phyloP scores from a whole-genome alignment of 192 early-diverging fungal genomes.

The Gigaspora rosea region DNA sequence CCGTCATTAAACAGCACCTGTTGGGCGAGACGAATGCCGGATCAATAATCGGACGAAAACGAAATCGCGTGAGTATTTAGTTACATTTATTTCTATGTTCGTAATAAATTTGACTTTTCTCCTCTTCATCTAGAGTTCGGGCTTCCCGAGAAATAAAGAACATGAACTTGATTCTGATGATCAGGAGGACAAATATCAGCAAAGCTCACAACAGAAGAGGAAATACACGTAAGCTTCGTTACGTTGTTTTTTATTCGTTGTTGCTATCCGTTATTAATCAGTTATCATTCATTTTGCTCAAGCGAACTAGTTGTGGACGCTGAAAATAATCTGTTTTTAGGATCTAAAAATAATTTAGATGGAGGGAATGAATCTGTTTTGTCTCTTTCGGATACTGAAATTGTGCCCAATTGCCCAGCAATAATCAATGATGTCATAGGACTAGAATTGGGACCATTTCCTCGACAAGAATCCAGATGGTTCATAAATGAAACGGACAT shows the following conservation, averaged over 20 bases:
- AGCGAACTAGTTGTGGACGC: conserved; percentile 7
- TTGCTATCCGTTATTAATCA: conserved; percentile 15
- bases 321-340: conserved; percentile 8
- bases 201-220: conserved; percentile 14
- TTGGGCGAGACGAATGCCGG: too few relatives aligned
- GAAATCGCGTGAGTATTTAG: too few relatives aligned
- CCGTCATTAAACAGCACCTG: too few relatives aligned
- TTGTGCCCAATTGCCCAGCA: conserved; percentile 16
- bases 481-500: conserved; percentile 15
- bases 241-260: conserved; percentile 19
- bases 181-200: conserved; percentile 3
- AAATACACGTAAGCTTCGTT: conserved; percentile 21
- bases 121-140: conserved; percentile 8
- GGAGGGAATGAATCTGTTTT: background rate
- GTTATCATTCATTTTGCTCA: conserved; percentile 19
- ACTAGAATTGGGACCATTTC: conserved; percentile 25
- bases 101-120: conserved; percentile 6
- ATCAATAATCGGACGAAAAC: too few relatives aligned
- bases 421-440: conserved; percentile 25
- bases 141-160: conserved; percentile 7
- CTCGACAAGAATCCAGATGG: conserved; percentile 29
- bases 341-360: background rate
- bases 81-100: too few relatives aligned
- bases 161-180: conserved; percentile 14
- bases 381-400: conserved; percentile 1